Evolutionary conservation across 257 asterid species (phyloP), one percentile per base, ranked within the genome.

Genomic region (Fraxinus pennsylvanica): DNA sequence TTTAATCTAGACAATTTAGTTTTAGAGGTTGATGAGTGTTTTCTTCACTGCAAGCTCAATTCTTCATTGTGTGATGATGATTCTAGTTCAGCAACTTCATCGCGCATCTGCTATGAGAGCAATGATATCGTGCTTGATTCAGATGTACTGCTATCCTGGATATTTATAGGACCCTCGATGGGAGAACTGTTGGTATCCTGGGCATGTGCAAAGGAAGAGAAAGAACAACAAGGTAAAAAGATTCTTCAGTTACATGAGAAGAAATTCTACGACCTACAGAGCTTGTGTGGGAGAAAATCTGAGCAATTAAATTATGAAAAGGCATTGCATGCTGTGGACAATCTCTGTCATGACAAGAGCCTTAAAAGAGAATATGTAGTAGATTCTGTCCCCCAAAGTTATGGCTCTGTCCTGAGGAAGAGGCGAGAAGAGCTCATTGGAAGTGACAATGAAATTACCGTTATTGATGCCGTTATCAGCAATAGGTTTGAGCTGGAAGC

Each of bases 141-240:
- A n/a, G 94, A 91, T 85, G 88, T 93, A 67, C 83, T 95, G 74
- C 85, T 95, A 81, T 88, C 97, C 80, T 95, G 97, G 99, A 85
- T 95, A 84, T 91, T 88, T 82, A 77, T 70, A 63, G 96, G 96
- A 30, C 86, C 91, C 65, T 87, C 96, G 50, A 89, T 93, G 87
- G 89, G 83, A 68, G 97, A 91, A 66, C 91, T 89, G 38, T 69
- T 91, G 86, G 80, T 84, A 67, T 85, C 88, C 76, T 95, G 98
- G 99, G 80, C 79, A 32, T 91, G 69, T 39, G 71, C 73, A 57
- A 91, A 84, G 84, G 97, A 87, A 80, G 98, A 93, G 83, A 95
- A 89, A 79, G 83, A 86, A 74, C 91, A 86, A 82, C 93, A 90
- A 80, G 91, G 92, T 72, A 70, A 47, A 13, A 96, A 89, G 75